Percentiles rank a stretch among this genome's conserved stretches.
Conservation (phyloP, 306 rosid species). For the Sindora glabra region DNA sequence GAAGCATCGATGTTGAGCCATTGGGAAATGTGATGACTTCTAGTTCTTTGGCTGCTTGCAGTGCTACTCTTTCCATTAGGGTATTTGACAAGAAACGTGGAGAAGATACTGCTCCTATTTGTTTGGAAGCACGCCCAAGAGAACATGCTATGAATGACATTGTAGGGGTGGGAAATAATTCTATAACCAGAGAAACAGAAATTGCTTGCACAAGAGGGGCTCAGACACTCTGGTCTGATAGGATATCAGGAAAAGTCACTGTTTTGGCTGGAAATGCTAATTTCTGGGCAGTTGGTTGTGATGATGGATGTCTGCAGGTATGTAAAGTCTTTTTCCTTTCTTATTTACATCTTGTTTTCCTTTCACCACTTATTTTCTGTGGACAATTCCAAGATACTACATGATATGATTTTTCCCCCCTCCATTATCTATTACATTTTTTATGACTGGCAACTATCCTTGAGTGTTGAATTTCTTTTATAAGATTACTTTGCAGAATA, state of each 20-base stretch:
- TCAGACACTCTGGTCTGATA: slow-evolving; percentile 82
- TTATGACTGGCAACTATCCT: neutral
- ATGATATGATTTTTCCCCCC: neutral
- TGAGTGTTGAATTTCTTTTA: neutral
- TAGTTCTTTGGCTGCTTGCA: slow-evolving; percentile 43
- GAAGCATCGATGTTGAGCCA: slow-evolving; percentile 59
- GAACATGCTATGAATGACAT: slow-evolving; percentile 79
- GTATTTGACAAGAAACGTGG: slow-evolving; percentile 83
- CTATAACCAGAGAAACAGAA: slow-evolving; percentile 78
- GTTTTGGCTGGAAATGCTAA: slow-evolving; percentile 92
- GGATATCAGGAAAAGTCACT: slow-evolving; percentile 85
- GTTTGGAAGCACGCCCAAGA: slow-evolving; percentile 77
- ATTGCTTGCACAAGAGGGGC: slow-evolving; percentile 63
- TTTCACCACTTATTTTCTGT: neutral
- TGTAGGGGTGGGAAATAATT: slow-evolving; percentile 63
- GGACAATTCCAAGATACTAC: neutral
- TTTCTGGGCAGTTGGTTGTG: slow-evolving; percentile 97
- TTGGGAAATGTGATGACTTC: slow-evolving; percentile 46
- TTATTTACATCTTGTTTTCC: neutral
- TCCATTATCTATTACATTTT: neutral
- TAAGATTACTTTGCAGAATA: too few species aligned
- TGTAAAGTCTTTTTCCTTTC: neutral
- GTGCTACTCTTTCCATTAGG: slow-evolving; percentile 58
- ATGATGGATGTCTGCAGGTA: slow-evolving; percentile 97
- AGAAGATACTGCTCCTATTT: slow-evolving; percentile 54